Conservation (phyloP, 1,284 basidiomycete species). For the Pascua sp. region DNA sequence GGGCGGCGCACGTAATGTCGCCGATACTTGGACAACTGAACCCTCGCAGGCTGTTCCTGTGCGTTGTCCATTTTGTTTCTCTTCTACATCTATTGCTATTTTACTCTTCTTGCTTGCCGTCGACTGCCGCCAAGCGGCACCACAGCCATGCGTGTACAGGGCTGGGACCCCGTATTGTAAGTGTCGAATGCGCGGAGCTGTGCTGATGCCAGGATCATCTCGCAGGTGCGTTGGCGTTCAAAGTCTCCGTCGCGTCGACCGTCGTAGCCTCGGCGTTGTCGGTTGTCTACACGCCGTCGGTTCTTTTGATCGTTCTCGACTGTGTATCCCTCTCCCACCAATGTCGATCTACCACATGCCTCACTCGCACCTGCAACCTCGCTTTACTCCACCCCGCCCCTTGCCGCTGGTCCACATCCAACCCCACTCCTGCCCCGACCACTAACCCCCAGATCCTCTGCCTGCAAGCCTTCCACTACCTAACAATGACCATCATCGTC, state of each 20-base stretch:
- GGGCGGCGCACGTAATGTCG: too few species aligned
- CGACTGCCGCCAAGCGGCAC: background rate
- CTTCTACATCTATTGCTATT: background rate
- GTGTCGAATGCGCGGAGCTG: constrained; percentile 2
- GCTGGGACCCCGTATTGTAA: constrained; percentile 51
- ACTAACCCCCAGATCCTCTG: constrained; percentile 68
- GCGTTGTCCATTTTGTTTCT: background rate
- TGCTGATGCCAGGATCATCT: constrained; percentile 44
- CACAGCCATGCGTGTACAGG: constrained; percentile 44
- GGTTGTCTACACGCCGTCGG: too few species aligned
- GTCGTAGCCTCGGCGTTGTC: too few species aligned
- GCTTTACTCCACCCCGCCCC: constrained; percentile 60
- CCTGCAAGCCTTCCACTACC: constrained; percentile 87
- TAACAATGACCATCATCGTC: constrained; percentile 76
- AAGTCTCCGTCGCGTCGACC: too few species aligned
- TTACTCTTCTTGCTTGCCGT: background rate
- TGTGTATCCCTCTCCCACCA: background rate
- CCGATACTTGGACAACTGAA: too few species aligned
- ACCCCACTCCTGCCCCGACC: background rate
- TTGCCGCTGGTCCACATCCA: background rate
- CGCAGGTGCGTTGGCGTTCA: constrained; percentile 34
- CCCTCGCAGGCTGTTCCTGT: background rate
- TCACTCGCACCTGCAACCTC: constrained; percentile 59
- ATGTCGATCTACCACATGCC: background rate
- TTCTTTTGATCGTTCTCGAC: background rate